Conservation (phyloP, 2,329 filamentous ascomycete species). For the Daldinia sp. region DNA sequence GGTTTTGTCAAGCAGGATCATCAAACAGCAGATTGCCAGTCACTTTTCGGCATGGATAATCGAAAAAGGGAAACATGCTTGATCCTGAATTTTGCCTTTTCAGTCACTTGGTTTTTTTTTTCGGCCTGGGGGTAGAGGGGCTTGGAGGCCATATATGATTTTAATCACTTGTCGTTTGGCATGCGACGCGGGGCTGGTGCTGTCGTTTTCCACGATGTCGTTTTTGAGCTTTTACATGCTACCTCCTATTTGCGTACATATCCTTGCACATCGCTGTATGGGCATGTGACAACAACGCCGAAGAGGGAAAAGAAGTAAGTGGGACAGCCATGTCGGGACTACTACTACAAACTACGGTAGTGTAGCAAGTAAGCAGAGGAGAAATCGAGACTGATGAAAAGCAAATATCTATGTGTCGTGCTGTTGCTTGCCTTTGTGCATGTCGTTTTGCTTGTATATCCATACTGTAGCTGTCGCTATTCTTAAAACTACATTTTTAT, state of each 20-base stretch:
- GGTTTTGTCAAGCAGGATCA: conserved; percentile 13
- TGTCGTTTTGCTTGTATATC: neutral
- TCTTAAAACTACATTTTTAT: neutral
- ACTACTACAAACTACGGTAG: neutral
- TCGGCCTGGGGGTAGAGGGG: conserved; percentile 2
- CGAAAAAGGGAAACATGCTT: conserved; percentile 2
- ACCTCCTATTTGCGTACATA: neutral
- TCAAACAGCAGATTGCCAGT: conserved; percentile 1
- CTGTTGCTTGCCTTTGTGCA: neutral
- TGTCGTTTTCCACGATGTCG: neutral
- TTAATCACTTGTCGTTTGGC: conserved; percentile 22
- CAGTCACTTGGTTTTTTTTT: conserved; percentile 10
- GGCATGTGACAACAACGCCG: conserved; percentile 4
- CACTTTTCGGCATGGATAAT: conserved; percentile 5
- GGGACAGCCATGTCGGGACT: neutral
- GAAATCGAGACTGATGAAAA: conserved; percentile 36
- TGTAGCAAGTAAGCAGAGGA: conserved; percentile 21
- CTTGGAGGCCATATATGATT: conserved; percentile 11
- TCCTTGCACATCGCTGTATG: conserved; percentile 4
- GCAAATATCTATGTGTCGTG: neutral
- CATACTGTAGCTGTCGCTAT: neutral
- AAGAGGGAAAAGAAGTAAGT: conserved; percentile 2
- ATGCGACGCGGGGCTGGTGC: conserved; percentile 8
- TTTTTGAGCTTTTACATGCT: conserved; percentile 7
- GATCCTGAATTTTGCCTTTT: conserved; percentile 25